phyloP scores from a whole-genome alignment of 495 filamentous ascomycete species.

The Amniculicola lignicola region DNA sequence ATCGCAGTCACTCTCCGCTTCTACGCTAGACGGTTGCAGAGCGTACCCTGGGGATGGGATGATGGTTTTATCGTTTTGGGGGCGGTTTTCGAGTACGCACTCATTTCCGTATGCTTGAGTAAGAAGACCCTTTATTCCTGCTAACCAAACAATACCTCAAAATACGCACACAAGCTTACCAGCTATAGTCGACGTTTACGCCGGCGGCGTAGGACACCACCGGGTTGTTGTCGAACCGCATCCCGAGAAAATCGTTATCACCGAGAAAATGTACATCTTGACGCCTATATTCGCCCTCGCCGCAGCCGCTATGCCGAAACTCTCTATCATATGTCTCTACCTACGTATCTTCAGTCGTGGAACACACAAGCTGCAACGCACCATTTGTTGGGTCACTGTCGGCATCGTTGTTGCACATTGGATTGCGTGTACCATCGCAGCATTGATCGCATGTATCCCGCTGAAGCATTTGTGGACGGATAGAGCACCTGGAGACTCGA shows the following conservation, averaged over 20 bases:
- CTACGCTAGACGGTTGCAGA: background rate
- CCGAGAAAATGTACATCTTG: background rate
- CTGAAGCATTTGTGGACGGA: background rate
- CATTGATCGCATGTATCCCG: background rate
- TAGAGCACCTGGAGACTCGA: background rate
- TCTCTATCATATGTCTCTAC: background rate
- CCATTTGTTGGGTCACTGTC: background rate
- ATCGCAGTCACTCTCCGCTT: no score
- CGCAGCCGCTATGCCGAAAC: slow-evolving; percentile 4
- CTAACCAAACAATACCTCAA: no score
- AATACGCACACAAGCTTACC: background rate
- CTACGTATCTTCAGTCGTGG: slow-evolving; percentile 5
- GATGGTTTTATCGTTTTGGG: background rate
- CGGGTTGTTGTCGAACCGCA: no score
- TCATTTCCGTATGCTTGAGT: background rate
- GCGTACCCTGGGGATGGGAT: slow-evolving; percentile 3
- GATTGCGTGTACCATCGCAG: background rate
- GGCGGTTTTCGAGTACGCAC: background rate
- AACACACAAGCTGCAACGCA: background rate
- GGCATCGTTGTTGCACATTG: background rate
- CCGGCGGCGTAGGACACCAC: slow-evolving; percentile 1
- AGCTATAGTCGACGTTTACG: background rate
- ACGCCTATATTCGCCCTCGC: background rate
- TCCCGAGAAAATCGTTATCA: background rate
- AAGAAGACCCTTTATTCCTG: no score